phyloP scores from a whole-genome alignment of 768 basidiomycete genomes.

The Chlorophyllum brunneum region DNA sequence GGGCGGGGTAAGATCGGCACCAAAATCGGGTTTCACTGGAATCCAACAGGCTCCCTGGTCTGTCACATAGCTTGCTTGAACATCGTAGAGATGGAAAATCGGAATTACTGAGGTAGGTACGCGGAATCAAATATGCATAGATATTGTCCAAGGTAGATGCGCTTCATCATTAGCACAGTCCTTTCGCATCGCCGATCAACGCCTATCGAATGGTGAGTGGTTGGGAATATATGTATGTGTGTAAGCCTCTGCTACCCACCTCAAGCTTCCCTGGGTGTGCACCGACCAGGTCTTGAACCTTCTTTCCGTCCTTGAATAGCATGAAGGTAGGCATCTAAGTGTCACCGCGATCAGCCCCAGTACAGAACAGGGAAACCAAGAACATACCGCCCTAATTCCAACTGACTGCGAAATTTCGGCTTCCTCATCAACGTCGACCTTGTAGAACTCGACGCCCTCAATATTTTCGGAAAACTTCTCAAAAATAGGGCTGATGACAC shows the following conservation, averaged over 20 bases:
- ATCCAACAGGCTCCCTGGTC: no score
- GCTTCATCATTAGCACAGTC: no score
- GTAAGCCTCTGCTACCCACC: slow-evolving; percentile 24
- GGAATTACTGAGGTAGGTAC: no score
- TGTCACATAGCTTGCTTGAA: no score
- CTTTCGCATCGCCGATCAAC: no score
- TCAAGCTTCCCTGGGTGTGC: slow-evolving; percentile 38
- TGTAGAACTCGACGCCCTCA: slow-evolving; percentile 54
- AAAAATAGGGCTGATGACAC: slow-evolving; percentile 59
- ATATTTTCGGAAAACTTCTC: slow-evolving; percentile 44
- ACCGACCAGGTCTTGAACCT: slow-evolving; percentile 39
- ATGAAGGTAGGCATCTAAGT: slow-evolving; percentile 41
- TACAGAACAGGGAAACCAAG: background rate
- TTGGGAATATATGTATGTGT: no score
- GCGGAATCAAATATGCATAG: background rate
- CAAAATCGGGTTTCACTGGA: no score
- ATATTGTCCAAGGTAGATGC: background rate
- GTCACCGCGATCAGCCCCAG: background rate
- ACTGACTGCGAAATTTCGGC: slow-evolving; percentile 51
- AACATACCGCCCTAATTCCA: slow-evolving; percentile 57
- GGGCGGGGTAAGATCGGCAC: no score
- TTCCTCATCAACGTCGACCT: slow-evolving; percentile 68
- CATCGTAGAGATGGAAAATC: no score
- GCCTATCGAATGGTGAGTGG: background rate
- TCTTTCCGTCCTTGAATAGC: slow-evolving; percentile 32